These are phyloP conservation scores for Lepiota brunneoincarnata DNA, from an alignment of 768 basidiomycete species.

Conservation along the genomic window DNA sequence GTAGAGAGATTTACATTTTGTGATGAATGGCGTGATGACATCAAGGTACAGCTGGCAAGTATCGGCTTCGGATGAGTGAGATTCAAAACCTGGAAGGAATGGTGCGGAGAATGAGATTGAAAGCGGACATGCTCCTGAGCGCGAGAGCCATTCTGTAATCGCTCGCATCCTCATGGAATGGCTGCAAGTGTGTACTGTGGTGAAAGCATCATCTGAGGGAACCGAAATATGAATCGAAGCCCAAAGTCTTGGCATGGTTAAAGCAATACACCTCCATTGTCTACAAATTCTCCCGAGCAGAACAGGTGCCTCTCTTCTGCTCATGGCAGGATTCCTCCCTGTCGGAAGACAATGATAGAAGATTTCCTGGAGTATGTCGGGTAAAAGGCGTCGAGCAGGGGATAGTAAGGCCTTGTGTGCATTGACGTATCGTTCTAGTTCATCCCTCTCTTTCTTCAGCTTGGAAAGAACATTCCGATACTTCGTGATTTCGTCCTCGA, in stretches of 20 bases:
- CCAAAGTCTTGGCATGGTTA: constrained; percentile 15
- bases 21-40: neutral
- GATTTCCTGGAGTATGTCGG: constrained; percentile 17
- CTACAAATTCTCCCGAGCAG: constrained; percentile 16
- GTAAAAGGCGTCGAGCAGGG: constrained; percentile 14
- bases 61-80: neutral
- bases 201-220: constrained; percentile 2
- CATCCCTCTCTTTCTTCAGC: neutral
- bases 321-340: constrained; percentile 16
- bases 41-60: neutral
- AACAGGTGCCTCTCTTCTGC: constrained; percentile 13
- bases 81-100: neutral
- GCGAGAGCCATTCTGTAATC: constrained; percentile 7
- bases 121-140: constrained; percentile 6
- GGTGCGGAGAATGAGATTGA: neutral
- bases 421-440: neutral
- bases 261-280: constrained; percentile 14
- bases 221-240: constrained; percentile 16
- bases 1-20: constrained; percentile 3
- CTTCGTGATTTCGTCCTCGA: neutral
- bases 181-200: neutral
- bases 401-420: constrained; percentile 5
- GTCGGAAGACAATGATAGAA: constrained; percentile 17
- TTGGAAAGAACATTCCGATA: neutral
- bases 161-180: neutral